Evolutionary conservation across 495 filamentous ascomycete species (phyloP).

Genomic region (Parachaetomium inaequale): DNA sequence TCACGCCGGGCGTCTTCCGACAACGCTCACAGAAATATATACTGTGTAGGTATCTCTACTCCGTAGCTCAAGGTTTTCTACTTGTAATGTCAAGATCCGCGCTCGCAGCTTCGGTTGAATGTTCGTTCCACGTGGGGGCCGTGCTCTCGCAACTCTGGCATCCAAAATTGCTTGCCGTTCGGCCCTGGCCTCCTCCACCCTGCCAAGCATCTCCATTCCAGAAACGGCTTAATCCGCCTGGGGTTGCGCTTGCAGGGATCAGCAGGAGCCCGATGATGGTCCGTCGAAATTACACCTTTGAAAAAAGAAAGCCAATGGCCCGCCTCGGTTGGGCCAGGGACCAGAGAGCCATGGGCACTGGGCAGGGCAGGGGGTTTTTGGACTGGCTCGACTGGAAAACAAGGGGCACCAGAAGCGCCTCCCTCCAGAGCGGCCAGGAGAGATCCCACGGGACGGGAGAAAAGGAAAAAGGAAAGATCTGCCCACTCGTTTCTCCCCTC

Average conservation of each 20-base stretch:
- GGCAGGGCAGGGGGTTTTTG: conserved; percentile 13
- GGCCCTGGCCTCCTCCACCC: conserved; percentile 13
- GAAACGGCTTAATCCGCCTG: conserved; percentile 28
- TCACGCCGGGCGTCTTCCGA: too few relatives aligned
- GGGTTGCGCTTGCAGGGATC: conserved; percentile 28
- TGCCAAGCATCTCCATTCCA: conserved; percentile 17
- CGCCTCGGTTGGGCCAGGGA: conserved; percentile 18
- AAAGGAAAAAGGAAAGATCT: conserved; percentile 14
- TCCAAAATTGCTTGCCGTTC: conserved; percentile 18
- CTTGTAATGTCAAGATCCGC: neutral
- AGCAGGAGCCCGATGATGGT: conserved; percentile 34
- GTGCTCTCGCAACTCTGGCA: neutral
- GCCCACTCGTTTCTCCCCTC: conserved; percentile 1
- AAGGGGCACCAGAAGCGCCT: conserved; percentile 4
- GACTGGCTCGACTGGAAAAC: too few relatives aligned
- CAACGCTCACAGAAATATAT: too few relatives aligned
- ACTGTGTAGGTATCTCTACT: neutral
- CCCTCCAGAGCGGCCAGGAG: neutral
- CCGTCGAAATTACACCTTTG: conserved; percentile 35
- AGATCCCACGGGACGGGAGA: conserved; percentile 6
- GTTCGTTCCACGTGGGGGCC: neutral
- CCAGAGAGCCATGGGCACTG: conserved; percentile 11
- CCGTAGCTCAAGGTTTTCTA: neutral
- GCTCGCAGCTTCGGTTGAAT: neutral
- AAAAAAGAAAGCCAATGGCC: conserved; percentile 27